A percentile compares a stretch with the other conserved stretches of the same genome.
Evolutionary conservation across 2,329 filamentous ascomycete genomes (phyloP).

Genomic region (Colletotrichum tofieldiae): DNA sequence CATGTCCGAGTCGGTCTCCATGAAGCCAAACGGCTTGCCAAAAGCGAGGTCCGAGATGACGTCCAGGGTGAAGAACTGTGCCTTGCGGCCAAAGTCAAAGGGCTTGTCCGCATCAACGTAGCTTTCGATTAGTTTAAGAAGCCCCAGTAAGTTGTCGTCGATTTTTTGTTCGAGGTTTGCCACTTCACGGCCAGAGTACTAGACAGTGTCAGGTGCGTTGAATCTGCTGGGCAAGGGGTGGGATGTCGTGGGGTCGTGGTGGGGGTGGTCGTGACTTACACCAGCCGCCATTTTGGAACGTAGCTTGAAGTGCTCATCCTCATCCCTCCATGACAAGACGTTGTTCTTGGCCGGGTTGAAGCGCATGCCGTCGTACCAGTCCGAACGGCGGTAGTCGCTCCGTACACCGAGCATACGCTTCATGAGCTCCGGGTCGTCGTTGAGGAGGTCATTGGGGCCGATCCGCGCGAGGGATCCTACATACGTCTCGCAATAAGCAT

Average conservation of each 20-base stretch:
- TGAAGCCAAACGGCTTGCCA: conserved; percentile 63
- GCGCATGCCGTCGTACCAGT: conserved; percentile 64
- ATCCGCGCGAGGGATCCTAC: conserved; percentile 43
- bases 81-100: conserved; percentile 63
- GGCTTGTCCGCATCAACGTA: conserved; percentile 57
- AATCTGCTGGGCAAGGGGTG: neutral
- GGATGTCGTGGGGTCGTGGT: neutral
- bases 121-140: conserved; percentile 60
- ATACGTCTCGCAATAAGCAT: neutral
- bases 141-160: conserved; percentile 61
- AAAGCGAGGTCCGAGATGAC: conserved; percentile 68
- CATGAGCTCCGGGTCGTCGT: conserved; percentile 45
- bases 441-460: conserved; percentile 43
- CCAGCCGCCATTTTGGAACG: conserved; percentile 67
- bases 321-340: conserved; percentile 66
- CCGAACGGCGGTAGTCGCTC: conserved; percentile 54
- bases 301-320: conserved; percentile 58
- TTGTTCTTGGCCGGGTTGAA: conserved; percentile 69
- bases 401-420: conserved; percentile 56
- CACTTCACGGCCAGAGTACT: conserved; percentile 68
- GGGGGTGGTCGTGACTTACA: conserved; percentile 50
- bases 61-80: conserved; percentile 68
- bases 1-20: conserved; percentile 62
- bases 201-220: neutral
- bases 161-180: conserved; percentile 63